Evolutionary conservation across 73 alveolate species (phyloP), one percentile per base, ranked within the genome.

Genomic region (Blepharisma japonicum): DNA sequence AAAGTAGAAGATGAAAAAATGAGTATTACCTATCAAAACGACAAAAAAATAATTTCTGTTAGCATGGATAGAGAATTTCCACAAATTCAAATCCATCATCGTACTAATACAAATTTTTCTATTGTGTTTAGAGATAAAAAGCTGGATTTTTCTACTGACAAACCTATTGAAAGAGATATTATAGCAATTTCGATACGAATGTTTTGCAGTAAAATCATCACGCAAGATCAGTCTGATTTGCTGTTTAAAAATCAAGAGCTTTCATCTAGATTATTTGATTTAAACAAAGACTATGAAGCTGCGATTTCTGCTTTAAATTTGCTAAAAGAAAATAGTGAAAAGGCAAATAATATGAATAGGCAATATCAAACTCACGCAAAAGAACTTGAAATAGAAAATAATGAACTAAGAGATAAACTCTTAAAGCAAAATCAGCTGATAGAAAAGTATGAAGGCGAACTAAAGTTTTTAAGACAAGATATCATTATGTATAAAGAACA

Each of bases 231-330:
- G 18, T 8, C 74, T 20, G 74, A 61, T 2, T 14, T 61, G 14
- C 11, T 61, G 48, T 11, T 61, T 14, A 61, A 61, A 61, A 61
- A 61, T 25, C 74, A 61, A 39, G 47, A 61, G 74, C 47, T 61
- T n/a, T 14, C 47, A 14, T 25, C 39, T n/a, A 14, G 74, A 2
- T 5, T 61, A 14, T 61, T 61, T 25, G 74, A 61, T 14, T 8
- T 39, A 20, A 61, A 61, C 74, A 14, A 25, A 61, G 23, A 61
- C 47, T 61, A 61, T 25, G 74, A 61, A 61, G 18, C 2, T 20
- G 14, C 50, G 2, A 8, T 61, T 14, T 8, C 23, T 61, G 11
- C 74, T 11, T 14, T 61, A 2, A 61, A 14, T 20, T 8, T 14
- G 11, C 46, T 61, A 20, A 25, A 61, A 61, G 74, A 61, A 25